These are phyloP conservation scores for Yamadazyma blattariae DNA, from an alignment of 1,139 yeast genomes.

Conservation along the genomic window DNA sequence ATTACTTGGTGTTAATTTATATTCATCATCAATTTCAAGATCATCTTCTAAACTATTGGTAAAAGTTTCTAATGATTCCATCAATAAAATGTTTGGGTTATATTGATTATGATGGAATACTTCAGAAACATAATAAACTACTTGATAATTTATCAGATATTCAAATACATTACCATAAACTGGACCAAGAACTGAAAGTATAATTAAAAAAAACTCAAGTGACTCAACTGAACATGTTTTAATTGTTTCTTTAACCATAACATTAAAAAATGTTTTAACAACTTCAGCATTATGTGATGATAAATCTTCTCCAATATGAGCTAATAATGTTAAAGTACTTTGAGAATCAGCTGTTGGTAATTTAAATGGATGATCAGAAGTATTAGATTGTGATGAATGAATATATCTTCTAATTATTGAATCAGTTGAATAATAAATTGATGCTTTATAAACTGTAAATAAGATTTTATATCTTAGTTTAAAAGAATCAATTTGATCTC, in stretches of 20 bases:
- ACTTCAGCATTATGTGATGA: background rate
- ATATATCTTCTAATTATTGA: conserved; percentile 1
- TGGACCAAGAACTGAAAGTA: background rate
- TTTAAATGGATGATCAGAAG: background rate
- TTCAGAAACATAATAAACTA: background rate
- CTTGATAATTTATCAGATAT: background rate
- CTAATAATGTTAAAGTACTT: background rate
- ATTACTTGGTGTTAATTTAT: background rate
- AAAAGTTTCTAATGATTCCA: background rate
- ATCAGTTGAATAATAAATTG: background rate
- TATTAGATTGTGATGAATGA: background rate
- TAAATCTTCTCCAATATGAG: background rate
- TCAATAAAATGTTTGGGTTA: background rate
- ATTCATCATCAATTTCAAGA: background rate
- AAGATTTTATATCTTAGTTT: conserved; percentile 1
- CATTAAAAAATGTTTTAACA: background rate
- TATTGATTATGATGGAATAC: background rate
- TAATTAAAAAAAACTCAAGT: conserved; percentile 1
- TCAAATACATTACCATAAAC: background rate
- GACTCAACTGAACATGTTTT: background rate
- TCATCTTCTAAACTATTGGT: background rate
- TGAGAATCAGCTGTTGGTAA: background rate
- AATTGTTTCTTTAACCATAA: background rate
- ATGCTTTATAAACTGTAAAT: conserved; percentile 1
- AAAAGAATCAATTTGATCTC: conserved; percentile 3